Conservation (phyloP, 1,139 yeast genomes). For the Blastobotrys proliferans region DNA sequence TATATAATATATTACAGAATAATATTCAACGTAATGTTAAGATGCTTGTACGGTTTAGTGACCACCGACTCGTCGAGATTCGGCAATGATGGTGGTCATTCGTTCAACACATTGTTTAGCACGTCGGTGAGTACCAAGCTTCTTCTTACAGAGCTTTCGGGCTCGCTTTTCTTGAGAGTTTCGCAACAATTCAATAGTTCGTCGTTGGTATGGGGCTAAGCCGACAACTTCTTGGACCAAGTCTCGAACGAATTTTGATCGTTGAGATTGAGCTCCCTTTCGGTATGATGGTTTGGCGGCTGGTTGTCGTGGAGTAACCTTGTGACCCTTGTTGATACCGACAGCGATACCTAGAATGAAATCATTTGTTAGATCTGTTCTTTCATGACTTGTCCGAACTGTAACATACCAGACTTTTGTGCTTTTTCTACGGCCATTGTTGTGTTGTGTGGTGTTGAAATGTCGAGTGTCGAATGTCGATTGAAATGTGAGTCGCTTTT, state of each 20-base stretch:
- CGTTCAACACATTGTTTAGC: slow-evolving; percentile 99
- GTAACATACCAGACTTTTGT: slow-evolving; percentile 7
- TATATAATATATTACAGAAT: no score
- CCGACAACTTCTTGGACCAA: slow-evolving; percentile 97
- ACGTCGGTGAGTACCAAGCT: slow-evolving; percentile 99
- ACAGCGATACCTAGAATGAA: slow-evolving; percentile 76
- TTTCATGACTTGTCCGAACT: background rate
- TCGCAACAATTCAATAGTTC: slow-evolving; percentile 98
- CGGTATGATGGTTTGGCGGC: slow-evolving; percentile 94
- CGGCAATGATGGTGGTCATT: slow-evolving; percentile 94
- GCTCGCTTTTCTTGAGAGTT: slow-evolving; percentile 99
- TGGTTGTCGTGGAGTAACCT: slow-evolving; percentile 88
- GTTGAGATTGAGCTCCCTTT: slow-evolving; percentile 95
- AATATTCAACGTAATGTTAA: no score
- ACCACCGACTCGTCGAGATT: slow-evolving; percentile 77
- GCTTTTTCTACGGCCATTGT: slow-evolving; percentile 9
- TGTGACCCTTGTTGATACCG: slow-evolving; percentile 99
- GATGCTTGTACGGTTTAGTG: no score
- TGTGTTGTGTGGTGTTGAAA: background rate
- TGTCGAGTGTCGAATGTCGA: slow-evolving; percentile 3
- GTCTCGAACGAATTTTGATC: slow-evolving; percentile 93
- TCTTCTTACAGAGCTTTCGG: slow-evolving; percentile 99
- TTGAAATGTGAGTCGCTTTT: no score
- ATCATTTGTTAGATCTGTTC: slow-evolving; percentile 1
- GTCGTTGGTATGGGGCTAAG: slow-evolving; percentile 99